Evolutionary conservation across 2,329 filamentous ascomycete genomes (phyloP), one percentile per base, ranked within the genome.

Genomic region (Cyanodermella asteris): DNA sequence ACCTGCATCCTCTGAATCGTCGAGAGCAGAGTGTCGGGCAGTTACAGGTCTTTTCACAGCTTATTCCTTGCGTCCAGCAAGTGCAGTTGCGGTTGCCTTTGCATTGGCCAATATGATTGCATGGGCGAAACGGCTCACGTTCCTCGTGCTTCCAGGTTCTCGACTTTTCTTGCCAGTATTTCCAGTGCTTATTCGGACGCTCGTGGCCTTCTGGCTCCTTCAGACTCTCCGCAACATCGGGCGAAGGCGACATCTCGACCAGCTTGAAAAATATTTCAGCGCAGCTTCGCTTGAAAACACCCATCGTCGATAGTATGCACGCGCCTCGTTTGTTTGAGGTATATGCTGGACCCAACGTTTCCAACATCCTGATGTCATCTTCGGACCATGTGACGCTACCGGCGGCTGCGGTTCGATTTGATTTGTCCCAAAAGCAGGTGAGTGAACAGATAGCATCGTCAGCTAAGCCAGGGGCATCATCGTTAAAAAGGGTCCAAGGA

Each of bases 1-100:
- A 40, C 10, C 13, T 35, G 23, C 38, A 40, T 7, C 38, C 38
- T 25, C 29, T 30, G 24, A 37, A 40, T 6, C 37, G 33, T 24
- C 38, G 31, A 18, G 31, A 32, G 28, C 38, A 40, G 4, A 27
- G 27, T 12, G 31, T 18, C 19, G 32, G 28, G 24, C 38, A 40
- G 9, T 28, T 31, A 21, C 38, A 40, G 13, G 34, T 31, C 12
- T 29, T 18, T 23, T 40, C 38, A 29, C 38, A 40, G n/a, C 36
- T 31, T 5, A 39, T 29, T 21, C 34, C 37, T 19, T 28, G 32
- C 15, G 20, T 21, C 16, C 25, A 32, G 28, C 38, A 40, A 8
- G 24, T 31, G 24, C 38, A 40, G 3, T 31, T 28, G 5, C 25
- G 20, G 21, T 37, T 33, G 18, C 29, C 30, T 22, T 31, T 14